Evolutionary conservation across 768 basidiomycete species (phyloP), one percentile per base, ranked within the genome.

Genomic region (Rhodotorula toruloides): DNA sequence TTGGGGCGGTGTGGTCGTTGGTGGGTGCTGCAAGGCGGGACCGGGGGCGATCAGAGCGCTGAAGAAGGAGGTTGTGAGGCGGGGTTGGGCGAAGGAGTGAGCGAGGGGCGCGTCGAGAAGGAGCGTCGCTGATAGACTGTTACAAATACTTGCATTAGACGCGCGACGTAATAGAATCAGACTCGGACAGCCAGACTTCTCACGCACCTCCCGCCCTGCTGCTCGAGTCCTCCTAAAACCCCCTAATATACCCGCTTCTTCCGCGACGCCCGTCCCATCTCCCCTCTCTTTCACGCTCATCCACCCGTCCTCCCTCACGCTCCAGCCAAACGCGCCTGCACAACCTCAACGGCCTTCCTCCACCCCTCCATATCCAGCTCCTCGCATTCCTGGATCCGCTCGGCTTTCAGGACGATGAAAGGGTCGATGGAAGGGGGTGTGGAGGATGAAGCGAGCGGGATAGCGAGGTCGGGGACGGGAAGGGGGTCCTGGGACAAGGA

Each of bases 11-110:
- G 73, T 78, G 0, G 63, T 77, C 32, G 75, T 74, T 2, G 78
- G 78, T 3, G 78, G 78, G 2, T 79, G 78, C 56, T 79, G 78
- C 54, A 78, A 79, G 63, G 73, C 76, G 13, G 71, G 75, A 0
- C 77, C 74, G 52, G 68, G 68, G 29, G 76, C 77, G 66, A 78
- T 79, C 36, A 39, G 27, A 31, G 72, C 58, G 11, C 58, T 79
- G 64, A 70, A 72, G 17, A 56, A 29, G 6, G 68, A 65, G 43
- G 53, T 76, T 19, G 53, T 36, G 53, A 32, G 25, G 61, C 32
- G 58, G 21, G 57, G 61, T 9, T 67, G 66, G 66, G 42, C 39
- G 40, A 4, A 19, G 31, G 16, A 27, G n/a, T 25, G 12, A 25
- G 22, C 21, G 21, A 16, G 21, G n/a, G n/a, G n/a, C n/a, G n/a